Conservation (phyloP, 2,329 filamentous ascomycete genomes). For the Diaporthe batatas region DNA sequence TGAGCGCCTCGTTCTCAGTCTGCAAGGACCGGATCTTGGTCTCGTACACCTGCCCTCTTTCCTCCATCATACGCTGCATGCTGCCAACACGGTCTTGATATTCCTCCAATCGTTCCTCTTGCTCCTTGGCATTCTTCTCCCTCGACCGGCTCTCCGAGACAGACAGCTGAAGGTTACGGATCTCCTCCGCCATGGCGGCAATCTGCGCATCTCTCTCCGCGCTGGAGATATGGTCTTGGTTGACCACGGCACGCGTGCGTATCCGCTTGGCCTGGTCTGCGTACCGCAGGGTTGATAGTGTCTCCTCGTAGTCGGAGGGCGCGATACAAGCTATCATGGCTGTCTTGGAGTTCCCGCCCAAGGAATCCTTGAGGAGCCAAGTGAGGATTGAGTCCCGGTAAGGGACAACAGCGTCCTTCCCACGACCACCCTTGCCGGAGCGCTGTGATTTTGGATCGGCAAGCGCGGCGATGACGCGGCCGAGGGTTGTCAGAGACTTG, state of each 20-base stretch:
- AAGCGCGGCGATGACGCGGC: conserved; percentile 93
- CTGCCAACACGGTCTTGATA: conserved; percentile 91
- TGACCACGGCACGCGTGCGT: conserved; percentile 92
- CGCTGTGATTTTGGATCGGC: conserved; percentile 78
- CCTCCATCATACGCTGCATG: conserved; percentile 97
- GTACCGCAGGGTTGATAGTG: conserved; percentile 93
- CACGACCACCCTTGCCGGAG: conserved; percentile 65
- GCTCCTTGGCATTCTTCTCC: conserved; percentile 82
- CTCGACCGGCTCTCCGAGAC: conserved; percentile 74
- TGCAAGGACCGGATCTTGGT: conserved; percentile 92
- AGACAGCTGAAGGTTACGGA: conserved; percentile 84
- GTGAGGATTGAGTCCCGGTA: conserved; percentile 90
- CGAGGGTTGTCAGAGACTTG: conserved; percentile 95
- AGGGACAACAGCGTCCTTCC: conserved; percentile 79
- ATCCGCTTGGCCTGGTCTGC: conserved; percentile 98
- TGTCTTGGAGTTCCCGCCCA: conserved; percentile 97
- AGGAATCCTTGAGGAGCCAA: conserved; percentile 93
- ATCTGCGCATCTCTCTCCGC: conserved; percentile 97
- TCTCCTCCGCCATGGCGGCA: conserved; percentile 93
- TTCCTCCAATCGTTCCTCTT: conserved; percentile 89
- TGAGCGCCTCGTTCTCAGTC: conserved; percentile 90
- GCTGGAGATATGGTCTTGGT: conserved; percentile 92
- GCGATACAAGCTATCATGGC: conserved; percentile 99
- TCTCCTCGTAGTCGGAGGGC: conserved; percentile 96
- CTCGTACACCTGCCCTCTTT: conserved; percentile 89